These are phyloP conservation scores for Eucalyptus microcorys DNA, from an alignment of 345 rosid species.

Conservation along the genomic window DNA sequence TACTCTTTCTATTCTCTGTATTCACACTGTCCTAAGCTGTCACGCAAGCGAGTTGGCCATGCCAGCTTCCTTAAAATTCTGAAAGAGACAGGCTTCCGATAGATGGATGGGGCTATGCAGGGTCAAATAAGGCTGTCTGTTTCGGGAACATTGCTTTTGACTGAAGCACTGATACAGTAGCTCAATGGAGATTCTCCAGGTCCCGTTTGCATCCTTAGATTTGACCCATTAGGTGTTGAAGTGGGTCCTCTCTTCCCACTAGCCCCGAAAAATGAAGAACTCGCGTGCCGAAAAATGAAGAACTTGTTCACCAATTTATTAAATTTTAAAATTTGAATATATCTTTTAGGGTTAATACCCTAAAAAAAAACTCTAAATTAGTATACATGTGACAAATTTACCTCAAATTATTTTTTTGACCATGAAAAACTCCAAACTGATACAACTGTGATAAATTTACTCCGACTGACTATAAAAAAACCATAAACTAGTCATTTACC, in stretches of 20 bases:
- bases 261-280: background rate
- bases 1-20: background rate
- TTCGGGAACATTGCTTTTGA: background rate
- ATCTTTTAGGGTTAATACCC: too few species aligned
- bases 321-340: too few species aligned
- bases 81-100: background rate
- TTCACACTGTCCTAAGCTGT: background rate
- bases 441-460: too few species aligned
- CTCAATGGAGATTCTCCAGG: background rate
- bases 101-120: background rate
- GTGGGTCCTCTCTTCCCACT: background rate
- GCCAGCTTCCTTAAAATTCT: background rate
- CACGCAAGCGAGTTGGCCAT: background rate
- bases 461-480: too few species aligned
- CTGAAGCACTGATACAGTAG: background rate
- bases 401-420: too few species aligned
- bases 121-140: background rate
- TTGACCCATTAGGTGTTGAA: background rate
- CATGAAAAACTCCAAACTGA: too few species aligned
- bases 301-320: too few species aligned
- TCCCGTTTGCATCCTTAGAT: background rate
- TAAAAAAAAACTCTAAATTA: too few species aligned
- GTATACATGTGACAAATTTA: too few species aligned
- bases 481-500: too few species aligned
- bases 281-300: background rate